A percentile compares a stretch with the other conserved stretches of the same genome.
phyloP scores from a whole-genome alignment of 148 eudicot genomes.

The Rhododendron ferrugineum region DNA sequence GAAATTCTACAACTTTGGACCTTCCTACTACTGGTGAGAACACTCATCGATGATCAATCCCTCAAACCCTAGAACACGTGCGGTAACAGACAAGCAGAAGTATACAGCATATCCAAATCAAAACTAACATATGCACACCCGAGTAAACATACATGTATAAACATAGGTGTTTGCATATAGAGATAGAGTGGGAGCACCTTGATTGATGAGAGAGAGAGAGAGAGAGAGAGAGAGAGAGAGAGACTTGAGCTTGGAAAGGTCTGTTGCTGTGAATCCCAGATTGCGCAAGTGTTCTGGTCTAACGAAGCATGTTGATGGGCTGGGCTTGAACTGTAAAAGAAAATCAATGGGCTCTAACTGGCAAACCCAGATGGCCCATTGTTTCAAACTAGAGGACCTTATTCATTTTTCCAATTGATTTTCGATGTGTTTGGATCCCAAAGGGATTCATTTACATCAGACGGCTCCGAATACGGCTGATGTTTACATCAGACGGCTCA shows the following conservation, averaged over 20 bases:
- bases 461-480: no score
- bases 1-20: not conserved
- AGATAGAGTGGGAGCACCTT: conserved; percentile 1
- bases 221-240: not conserved
- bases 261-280: not conserved
- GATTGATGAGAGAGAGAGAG: not conserved
- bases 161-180: not conserved
- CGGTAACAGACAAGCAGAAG: not conserved
- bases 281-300: not conserved
- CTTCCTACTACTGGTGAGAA: not conserved
- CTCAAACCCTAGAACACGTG: conserved; percentile 5
- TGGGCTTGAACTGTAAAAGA: not conserved
- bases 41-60: not conserved
- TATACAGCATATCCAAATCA: not conserved
- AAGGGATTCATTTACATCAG: no score
- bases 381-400: no score
- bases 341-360: not conserved
- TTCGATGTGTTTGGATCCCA: no score
- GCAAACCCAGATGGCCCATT: not conserved
- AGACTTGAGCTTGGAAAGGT: not conserved
- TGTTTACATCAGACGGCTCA: no score
- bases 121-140: not conserved
- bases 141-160: not conserved
- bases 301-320: not conserved
- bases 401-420: no score